Evolutionary conservation across 768 basidiomycete species (phyloP), one percentile per base, ranked within the genome.

Genomic region (Xanthoconium stramineum): DNA sequence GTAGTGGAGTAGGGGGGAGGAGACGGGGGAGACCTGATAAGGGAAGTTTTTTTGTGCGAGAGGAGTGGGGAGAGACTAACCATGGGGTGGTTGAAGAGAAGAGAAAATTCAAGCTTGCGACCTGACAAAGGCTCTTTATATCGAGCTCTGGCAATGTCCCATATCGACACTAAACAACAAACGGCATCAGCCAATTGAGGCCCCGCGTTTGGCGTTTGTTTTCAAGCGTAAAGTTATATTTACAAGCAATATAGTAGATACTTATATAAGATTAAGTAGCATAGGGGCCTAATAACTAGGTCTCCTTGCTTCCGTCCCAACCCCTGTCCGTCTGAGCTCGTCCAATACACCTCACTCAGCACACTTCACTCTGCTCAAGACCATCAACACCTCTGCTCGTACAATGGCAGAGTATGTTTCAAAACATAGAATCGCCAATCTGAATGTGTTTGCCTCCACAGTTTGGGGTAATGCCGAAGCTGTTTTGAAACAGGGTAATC

Each of bases 61-160:
- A 52, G 45, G 13, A 47, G 56, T 19, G 60, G 62, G 53, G 19
- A 28, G 40, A 56, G 45, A 48, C 48, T 55, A 59, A 70, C 56
- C 69, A 71, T 73, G 65, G 36, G 28, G 56, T 63, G 59, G 63
- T 60, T 24, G 61, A 55, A 55, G 63, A 65, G 69, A 65, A 63
- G 62, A 67, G 63, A 58, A 72, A 67, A 61, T 62, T 72, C 66
- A 71, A 58, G 68, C 61, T 61, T 65, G 69, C 64, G 61, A 71
- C 71, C 73, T 71, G 70, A 71, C 70, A 71, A 71, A 71, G 70
- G 72, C 70, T 62, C 65, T 66, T n/a, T n/a, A 71, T 73, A 71
- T 71, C 67, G 71, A 68, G 70, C 68, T 69, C 69, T 68, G 66
- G 61, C 69, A 68, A 72, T 73, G 73, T 71, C 68, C 70, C 68